Evolutionary conservation across 1,284 basidiomycete species (phyloP).

Genomic region (Malassezia japonica): DNA sequence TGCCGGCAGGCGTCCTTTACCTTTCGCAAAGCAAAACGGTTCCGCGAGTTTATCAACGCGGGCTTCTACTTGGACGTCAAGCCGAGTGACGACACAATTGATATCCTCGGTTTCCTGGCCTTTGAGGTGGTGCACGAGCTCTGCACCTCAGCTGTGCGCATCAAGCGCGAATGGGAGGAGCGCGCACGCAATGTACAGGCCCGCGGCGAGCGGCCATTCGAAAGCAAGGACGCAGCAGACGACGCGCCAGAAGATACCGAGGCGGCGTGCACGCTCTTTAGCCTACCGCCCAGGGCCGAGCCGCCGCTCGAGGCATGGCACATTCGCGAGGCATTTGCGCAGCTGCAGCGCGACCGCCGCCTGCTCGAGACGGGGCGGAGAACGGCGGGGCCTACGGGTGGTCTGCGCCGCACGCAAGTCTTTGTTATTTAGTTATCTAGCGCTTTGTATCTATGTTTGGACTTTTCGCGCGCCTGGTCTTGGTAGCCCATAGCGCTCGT

Average conservation of each 20-base stretch:
- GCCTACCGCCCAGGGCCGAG: constrained; percentile 22
- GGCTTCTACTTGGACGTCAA: constrained; percentile 76
- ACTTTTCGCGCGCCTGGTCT: neutral
- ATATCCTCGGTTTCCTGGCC: constrained; percentile 90
- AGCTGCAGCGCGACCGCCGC: constrained; percentile 28
- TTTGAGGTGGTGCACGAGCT: constrained; percentile 94
- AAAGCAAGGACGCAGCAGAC: neutral
- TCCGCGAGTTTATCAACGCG: constrained; percentile 90
- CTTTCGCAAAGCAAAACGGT: constrained; percentile 81
- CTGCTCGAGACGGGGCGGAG: constrained; percentile 23
- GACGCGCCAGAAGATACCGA: neutral
- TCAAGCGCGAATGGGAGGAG: constrained; percentile 32
- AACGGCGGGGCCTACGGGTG: constrained; percentile 31
- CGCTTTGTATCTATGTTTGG: constrained; percentile 1
- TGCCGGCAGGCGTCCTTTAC: constrained; percentile 95
- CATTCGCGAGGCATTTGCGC: constrained; percentile 41
- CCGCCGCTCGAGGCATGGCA: constrained; percentile 33
- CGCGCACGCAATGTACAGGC: constrained; percentile 14
- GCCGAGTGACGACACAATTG: constrained; percentile 87
- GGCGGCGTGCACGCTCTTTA: constrained; percentile 30
- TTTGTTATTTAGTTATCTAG: constrained; percentile 29
- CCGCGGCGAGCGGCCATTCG: neutral
- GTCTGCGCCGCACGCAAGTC: constrained; percentile 32
- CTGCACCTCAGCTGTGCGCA: constrained; percentile 54
- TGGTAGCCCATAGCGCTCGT: neutral